phyloP scores from a whole-genome alignment of 768 basidiomycete genomes.

The Rhodotorula taiwanensis region DNA sequence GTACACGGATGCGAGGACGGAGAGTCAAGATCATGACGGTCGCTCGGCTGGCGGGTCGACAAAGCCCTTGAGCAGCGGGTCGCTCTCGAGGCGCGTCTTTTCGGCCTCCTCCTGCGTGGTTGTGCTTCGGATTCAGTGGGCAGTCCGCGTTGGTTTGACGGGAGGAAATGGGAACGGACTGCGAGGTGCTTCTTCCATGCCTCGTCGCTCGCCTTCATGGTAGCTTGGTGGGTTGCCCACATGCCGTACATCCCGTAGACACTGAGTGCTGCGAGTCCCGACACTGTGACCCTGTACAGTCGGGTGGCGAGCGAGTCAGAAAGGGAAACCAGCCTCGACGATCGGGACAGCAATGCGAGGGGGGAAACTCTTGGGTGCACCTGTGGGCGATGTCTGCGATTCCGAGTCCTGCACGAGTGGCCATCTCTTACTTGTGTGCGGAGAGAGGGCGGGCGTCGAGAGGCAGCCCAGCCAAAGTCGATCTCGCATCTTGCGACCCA shows the following conservation, averaged over 20 bases:
- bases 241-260: constrained; percentile 32
- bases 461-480: too few species aligned
- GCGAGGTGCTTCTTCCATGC: constrained; percentile 19
- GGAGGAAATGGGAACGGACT: not conserved
- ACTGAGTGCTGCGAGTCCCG: constrained; percentile 16
- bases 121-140: not conserved
- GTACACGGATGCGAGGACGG: not conserved
- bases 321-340: not conserved
- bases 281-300: constrained; percentile 17
- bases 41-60: constrained; percentile 18
- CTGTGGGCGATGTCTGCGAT: constrained; percentile 32
- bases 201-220: constrained; percentile 23
- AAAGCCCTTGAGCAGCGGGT: constrained; percentile 25
- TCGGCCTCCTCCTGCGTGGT: constrained; percentile 1
- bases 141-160: not conserved
- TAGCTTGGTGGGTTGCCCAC: constrained; percentile 18
- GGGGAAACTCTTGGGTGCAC: not conserved
- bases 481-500: too few species aligned
- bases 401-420: constrained; percentile 2
- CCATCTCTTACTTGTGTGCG: constrained; percentile 1
- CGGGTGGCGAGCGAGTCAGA: not conserved
- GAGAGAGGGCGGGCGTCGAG: not conserved
- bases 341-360: not conserved
- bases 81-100: constrained; percentile 2
- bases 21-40: not conserved